Evolutionary conservation across 176 grass and related monocot genomes (phyloP).

Genomic region (Pharus latifolius): DNA sequence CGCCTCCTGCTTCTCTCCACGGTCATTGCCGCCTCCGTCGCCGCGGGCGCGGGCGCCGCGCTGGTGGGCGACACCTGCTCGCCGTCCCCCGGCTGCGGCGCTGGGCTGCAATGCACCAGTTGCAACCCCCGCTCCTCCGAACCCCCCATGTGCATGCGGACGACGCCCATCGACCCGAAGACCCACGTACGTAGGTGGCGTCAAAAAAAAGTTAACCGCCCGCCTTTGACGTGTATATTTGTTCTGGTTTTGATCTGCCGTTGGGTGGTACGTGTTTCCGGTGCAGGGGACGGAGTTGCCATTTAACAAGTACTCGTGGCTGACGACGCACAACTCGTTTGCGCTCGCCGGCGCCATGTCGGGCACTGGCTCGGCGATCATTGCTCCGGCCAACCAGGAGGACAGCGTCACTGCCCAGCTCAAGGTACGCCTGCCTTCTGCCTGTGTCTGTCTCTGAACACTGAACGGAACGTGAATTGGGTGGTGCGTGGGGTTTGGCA

Average conservation of each 20-base stretch:
- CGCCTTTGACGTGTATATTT: no score
- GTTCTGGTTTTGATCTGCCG: background rate
- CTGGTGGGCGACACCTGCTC: slow-evolving; percentile 52
- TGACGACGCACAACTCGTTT: slow-evolving; percentile 95
- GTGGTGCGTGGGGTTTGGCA: no score
- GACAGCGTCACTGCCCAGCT: slow-evolving; percentile 66
- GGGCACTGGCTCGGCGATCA: slow-evolving; percentile 34
- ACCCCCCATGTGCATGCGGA: slow-evolving; percentile 24
- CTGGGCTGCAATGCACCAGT: slow-evolving; percentile 40
- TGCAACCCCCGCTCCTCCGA: slow-evolving; percentile 34
- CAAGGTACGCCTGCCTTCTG: no score
- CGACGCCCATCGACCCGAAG: slow-evolving; percentile 47
- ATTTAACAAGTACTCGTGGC: slow-evolving; percentile 84
- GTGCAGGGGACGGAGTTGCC: slow-evolving; percentile 27
- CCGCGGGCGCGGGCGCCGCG: background rate
- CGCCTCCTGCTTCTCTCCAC: background rate
- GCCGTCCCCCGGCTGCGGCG: slow-evolving; percentile 19
- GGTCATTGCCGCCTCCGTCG: background rate
- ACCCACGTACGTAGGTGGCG: background rate
- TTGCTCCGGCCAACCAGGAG: slow-evolving; percentile 74
- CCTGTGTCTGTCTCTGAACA: no score
- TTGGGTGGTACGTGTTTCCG: background rate
- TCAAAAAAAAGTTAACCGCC: no score
- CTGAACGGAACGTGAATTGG: no score
- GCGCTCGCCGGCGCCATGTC: slow-evolving; percentile 36